phyloP scores from a whole-genome alignment of 78 protist genomes.

The Dictyostelium brefeldianum region DNA sequence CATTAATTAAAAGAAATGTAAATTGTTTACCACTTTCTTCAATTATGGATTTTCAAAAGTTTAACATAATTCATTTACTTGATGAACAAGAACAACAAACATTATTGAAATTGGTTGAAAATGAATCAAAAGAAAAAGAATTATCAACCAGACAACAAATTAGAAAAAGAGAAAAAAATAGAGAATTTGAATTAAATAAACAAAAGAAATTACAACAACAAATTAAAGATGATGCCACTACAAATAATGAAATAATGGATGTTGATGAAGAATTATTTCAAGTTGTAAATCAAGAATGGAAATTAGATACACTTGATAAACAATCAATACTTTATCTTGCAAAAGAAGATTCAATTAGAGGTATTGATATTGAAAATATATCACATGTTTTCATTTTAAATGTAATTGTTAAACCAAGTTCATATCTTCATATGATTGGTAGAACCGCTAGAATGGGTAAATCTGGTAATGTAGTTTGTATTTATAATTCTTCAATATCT shows the following conservation, averaged over 20 bases:
- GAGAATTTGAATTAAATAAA: neutral
- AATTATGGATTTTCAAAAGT: constrained; percentile 34
- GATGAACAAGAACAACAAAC: neutral
- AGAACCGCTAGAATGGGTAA: constrained; percentile 59
- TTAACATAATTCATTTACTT: constrained; percentile 18
- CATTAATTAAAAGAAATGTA: constrained; percentile 14
- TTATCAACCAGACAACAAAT: neutral
- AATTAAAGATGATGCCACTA: neutral
- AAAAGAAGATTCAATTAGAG: constrained; percentile 59
- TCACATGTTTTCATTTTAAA: constrained; percentile 61
- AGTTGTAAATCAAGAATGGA: neutral
- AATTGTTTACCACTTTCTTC: constrained; percentile 17
- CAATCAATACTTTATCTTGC: constrained; percentile 24
- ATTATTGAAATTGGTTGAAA: neutral
- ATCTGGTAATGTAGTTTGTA: constrained; percentile 22
- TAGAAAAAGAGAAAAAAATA: neutral
- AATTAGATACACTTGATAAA: neutral
- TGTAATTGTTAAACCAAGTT: neutral
- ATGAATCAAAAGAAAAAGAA: neutral
- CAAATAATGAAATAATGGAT: neutral
- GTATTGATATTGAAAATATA: constrained; percentile 41
- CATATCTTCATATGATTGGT: constrained; percentile 65
- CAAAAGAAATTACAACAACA: neutral
- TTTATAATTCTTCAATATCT: constrained; percentile 33
- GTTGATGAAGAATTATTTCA: neutral